Evolutionary conservation across 108 stramenopile species (phyloP).

Genomic region (Cylindrotheca fusiformis): DNA sequence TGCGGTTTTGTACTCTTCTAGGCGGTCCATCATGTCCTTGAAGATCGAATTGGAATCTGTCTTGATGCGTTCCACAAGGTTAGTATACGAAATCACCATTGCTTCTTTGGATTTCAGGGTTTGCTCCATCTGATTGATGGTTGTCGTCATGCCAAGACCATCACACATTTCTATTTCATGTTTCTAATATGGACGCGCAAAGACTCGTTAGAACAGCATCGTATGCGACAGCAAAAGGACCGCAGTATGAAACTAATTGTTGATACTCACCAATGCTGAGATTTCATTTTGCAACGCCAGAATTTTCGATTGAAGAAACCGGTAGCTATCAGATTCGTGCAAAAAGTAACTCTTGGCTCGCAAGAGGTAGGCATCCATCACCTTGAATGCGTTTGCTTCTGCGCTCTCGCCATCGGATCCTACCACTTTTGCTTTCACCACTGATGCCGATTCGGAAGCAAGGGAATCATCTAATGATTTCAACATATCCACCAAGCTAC

Average conservation of each 20-base stretch:
- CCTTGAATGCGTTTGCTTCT: constrained; percentile 6
- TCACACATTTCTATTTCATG: constrained; percentile 15
- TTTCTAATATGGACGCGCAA: constrained; percentile 4
- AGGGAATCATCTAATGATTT: constrained; percentile 20
- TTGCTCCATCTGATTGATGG: constrained; percentile 23
- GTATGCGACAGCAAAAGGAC: background rate
- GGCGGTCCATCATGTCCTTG: constrained; percentile 8
- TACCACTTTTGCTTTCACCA: no score
- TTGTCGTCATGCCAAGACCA: constrained; percentile 28
- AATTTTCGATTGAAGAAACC: constrained; percentile 12
- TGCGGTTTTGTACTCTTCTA: constrained; percentile 14
- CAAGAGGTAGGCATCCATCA: constrained; percentile 28
- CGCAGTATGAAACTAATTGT: no score
- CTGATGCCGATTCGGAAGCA: background rate
- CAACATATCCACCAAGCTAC: constrained; percentile 21
- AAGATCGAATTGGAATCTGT: constrained; percentile 14
- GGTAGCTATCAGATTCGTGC: constrained; percentile 9
- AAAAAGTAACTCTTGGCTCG: constrained; percentile 25
- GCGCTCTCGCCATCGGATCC: background rate
- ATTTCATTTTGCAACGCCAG: constrained; percentile 1
- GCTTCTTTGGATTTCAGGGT: constrained; percentile 6
- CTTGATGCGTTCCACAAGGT: background rate
- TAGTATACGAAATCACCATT: background rate
- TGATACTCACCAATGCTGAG: constrained; percentile 11
- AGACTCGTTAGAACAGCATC: background rate